A percentile compares a stretch with the other conserved stretches of the same genome.
These are phyloP conservation scores for Trichomonascaceae sp. DNA, from an alignment of 1,139 yeast species.

Conservation along the genomic window DNA sequence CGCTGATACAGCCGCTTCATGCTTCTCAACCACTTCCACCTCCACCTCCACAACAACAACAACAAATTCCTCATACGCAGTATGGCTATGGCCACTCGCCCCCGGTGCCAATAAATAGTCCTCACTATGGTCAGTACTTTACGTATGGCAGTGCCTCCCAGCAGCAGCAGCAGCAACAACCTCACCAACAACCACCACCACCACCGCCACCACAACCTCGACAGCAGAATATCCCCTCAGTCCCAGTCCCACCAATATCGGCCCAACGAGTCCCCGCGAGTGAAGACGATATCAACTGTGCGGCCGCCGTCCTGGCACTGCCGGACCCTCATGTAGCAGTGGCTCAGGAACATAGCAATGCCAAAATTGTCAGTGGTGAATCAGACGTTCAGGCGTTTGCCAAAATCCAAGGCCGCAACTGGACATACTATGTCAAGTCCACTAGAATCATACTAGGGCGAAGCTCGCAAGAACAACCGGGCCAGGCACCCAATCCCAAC, in stretches of 20 bases:
- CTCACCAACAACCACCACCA: background rate
- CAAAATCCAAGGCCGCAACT: slow-evolving; percentile 79
- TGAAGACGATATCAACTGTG: slow-evolving; percentile 32
- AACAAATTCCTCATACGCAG: no score
- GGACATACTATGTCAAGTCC: slow-evolving; percentile 91
- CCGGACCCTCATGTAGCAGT: slow-evolving; percentile 34
- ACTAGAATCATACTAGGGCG: slow-evolving; percentile 72
- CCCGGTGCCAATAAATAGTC: no score
- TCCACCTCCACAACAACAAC: background rate
- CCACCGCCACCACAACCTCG: background rate
- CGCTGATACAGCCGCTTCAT: background rate
- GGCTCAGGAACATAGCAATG: slow-evolving; percentile 45
- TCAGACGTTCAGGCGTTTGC: slow-evolving; percentile 76
- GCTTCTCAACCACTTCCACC: background rate
- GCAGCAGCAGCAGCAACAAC: background rate
- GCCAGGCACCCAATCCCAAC: slow-evolving; percentile 15
- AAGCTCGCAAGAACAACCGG: slow-evolving; percentile 41
- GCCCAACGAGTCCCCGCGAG: slow-evolving; percentile 6
- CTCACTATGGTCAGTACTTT: no score
- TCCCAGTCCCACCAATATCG: no score
- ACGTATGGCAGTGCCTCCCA: no score
- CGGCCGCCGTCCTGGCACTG: slow-evolving; percentile 30
- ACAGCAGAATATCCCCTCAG: no score
- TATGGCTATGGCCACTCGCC: no score
- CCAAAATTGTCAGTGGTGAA: slow-evolving; percentile 62